Conservation (phyloP, 2,329 filamentous ascomycete species). For the Fusarium staphyleae region DNA sequence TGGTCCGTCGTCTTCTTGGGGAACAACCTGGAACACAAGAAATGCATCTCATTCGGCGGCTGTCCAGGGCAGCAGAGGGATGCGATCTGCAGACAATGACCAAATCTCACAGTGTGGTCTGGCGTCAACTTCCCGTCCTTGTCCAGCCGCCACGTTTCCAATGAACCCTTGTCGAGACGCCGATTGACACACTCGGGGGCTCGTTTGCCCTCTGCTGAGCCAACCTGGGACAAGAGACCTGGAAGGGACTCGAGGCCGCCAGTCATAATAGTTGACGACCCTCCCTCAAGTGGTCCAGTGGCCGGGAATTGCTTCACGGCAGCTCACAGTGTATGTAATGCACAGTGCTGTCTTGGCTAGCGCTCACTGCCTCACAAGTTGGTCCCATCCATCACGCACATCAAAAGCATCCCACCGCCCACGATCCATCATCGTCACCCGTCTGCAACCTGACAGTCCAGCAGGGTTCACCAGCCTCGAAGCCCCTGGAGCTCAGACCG, state of each 20-base stretch:
- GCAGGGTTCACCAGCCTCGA: conserved; percentile 28
- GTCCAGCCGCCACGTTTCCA: conserved; percentile 41
- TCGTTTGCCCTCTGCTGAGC: conserved; percentile 15
- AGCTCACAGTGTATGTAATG: conserved; percentile 22
- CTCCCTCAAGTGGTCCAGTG: conserved; percentile 29
- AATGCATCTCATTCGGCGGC: conserved; percentile 25
- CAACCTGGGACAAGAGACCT: conserved; percentile 14
- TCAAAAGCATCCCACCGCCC: conserved; percentile 11
- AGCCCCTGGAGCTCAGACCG: conserved; percentile 10
- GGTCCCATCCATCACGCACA: background rate
- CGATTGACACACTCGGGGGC: conserved; percentile 28
- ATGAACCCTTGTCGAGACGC: conserved; percentile 34
- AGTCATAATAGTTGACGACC: conserved; percentile 36
- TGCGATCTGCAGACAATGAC: conserved; percentile 34
- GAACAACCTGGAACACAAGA: conserved; percentile 20
- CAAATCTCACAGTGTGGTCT: conserved; percentile 33
- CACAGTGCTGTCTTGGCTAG: conserved; percentile 28
- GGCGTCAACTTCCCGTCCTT: conserved; percentile 1
- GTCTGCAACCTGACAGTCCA: conserved; percentile 19
- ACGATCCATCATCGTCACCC: conserved; percentile 24
- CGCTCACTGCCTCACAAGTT: conserved; percentile 36
- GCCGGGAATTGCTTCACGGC: conserved; percentile 29
- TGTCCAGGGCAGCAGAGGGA: conserved; percentile 23
- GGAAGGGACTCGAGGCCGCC: conserved; percentile 30
- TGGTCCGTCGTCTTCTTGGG: conserved; percentile 25